Percentiles rank a stretch among this genome's conserved stretches.
Conservation (phyloP, 31 red algal species). For the Odonthalia washingtoniensis region DNA sequence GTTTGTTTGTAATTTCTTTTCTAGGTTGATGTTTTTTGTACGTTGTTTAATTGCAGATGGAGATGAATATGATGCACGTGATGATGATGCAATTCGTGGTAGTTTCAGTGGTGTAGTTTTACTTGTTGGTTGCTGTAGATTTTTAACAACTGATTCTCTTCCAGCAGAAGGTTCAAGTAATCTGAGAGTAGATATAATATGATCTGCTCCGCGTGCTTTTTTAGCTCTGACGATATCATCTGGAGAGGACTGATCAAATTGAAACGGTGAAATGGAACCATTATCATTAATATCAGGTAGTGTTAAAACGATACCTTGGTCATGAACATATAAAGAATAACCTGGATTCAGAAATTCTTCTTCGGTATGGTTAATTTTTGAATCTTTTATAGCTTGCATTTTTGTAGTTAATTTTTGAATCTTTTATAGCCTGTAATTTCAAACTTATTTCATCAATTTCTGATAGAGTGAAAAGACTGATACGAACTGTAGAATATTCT, state of each 20-base stretch:
- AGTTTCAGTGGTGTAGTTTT: background rate
- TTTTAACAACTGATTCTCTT: background rate
- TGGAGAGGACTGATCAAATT: slow-evolving; percentile 62
- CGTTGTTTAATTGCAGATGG: slow-evolving; percentile 45
- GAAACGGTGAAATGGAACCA: slow-evolving; percentile 22
- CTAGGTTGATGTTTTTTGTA: slow-evolving; percentile 41
- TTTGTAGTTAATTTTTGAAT: slow-evolving; percentile 2
- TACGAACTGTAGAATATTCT: no score
- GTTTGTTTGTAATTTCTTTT: slow-evolving; percentile 43
- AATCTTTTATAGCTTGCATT: slow-evolving; percentile 12
- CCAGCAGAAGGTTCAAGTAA: slow-evolving; percentile 28
- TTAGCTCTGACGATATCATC: slow-evolving; percentile 59
- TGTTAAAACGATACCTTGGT: background rate
- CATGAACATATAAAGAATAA: slow-evolving; percentile 27
- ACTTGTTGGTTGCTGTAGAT: background rate
- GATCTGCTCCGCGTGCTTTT: slow-evolving; percentile 16
- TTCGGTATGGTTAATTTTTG: slow-evolving; percentile 32
- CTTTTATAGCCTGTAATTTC: slow-evolving; percentile 11
- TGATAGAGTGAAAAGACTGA: no score
- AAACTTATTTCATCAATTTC: slow-evolving; percentile 7
- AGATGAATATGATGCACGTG: no score
- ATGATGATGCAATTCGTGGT: background rate
- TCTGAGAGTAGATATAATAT: slow-evolving; percentile 21
- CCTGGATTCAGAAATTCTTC: background rate
- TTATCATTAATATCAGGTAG: background rate